Percentiles rank a stretch among this genome's conserved stretches.
Conservation (phyloP, 768 basidiomycete species). For the Amyloporia xantha region DNA sequence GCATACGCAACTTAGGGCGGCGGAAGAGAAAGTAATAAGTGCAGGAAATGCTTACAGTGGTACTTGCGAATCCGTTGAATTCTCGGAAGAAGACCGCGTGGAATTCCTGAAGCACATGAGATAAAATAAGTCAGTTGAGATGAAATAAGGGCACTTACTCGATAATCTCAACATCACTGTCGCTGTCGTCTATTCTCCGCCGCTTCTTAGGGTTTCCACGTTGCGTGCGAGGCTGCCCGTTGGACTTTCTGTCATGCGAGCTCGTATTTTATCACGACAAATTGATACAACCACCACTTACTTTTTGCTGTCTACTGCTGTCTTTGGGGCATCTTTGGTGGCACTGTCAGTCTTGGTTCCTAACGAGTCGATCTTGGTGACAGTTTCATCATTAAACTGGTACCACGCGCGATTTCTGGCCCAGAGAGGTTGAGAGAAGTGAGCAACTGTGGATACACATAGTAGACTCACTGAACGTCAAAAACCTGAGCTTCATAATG, state of each 20-base stretch:
- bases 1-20: too few species aligned
- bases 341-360: slow-evolving; percentile 37
- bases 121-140: too few species aligned
- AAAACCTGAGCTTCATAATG: slow-evolving; percentile 86
- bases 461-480: slow-evolving; percentile 50
- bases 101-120: too few species aligned
- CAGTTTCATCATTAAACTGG: slow-evolving; percentile 87
- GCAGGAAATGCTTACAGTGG: too few species aligned
- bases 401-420: slow-evolving; percentile 68
- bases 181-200: slow-evolving; percentile 35
- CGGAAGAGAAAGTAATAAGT: too few species aligned
- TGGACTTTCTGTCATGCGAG: neutral
- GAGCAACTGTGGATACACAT: neutral
- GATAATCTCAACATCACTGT: slow-evolving; percentile 20
- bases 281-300: too few species aligned
- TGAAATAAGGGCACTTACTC: too few species aligned
- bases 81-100: too few species aligned
- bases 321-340: slow-evolving; percentile 25
- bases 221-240: neutral
- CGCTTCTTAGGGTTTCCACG: slow-evolving; percentile 35
- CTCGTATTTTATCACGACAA: too few species aligned
- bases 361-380: slow-evolving; percentile 54
- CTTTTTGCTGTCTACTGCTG: slow-evolving; percentile 20
- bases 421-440: neutral
- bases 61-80: too few species aligned